Conservation (phyloP, 257 asterid genomes). For the Coffea eugenioides region DNA sequence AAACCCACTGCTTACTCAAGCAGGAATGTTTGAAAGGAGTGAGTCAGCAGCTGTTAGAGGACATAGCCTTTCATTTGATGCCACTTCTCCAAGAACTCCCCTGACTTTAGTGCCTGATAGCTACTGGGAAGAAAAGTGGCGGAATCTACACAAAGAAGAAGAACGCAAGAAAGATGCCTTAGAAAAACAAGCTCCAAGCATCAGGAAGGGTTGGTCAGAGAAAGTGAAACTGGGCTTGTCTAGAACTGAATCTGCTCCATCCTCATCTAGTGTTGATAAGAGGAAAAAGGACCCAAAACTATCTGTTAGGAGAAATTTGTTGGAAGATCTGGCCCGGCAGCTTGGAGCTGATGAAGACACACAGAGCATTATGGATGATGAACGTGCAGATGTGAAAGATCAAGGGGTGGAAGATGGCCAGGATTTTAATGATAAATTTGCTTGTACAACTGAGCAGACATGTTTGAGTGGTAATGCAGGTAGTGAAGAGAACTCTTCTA, state of each 20-base stretch:
- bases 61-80: slow-evolving; percentile 58
- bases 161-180: slow-evolving; percentile 34
- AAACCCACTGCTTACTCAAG: slow-evolving; percentile 38
- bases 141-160: slow-evolving; percentile 72
- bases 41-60: slow-evolving; percentile 47
- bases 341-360: slow-evolving; percentile 51
- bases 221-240: slow-evolving; percentile 51
- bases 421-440: slow-evolving; percentile 27
- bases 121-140: slow-evolving; percentile 97
- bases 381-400: slow-evolving; percentile 30
- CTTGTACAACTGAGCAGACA: slow-evolving; percentile 26
- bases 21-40: slow-evolving; percentile 38
- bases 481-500: slow-evolving; percentile 51
- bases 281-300: slow-evolving; percentile 37
- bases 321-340: slow-evolving; percentile 63
- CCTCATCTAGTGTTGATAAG: slow-evolving; percentile 40
- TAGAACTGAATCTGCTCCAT: slow-evolving; percentile 66
- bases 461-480: slow-evolving; percentile 28
- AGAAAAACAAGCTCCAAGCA: slow-evolving; percentile 33
- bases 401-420: slow-evolving; percentile 27
- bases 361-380: slow-evolving; percentile 25
- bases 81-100: slow-evolving; percentile 61
- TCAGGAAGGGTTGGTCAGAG: slow-evolving; percentile 65
- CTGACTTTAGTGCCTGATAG: slow-evolving; percentile 48
- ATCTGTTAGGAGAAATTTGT: slow-evolving; percentile 65